These are phyloP conservation scores for Thyridium curvatum DNA, from an alignment of 2,329 filamentous ascomycete genomes.

Conservation along the genomic window DNA sequence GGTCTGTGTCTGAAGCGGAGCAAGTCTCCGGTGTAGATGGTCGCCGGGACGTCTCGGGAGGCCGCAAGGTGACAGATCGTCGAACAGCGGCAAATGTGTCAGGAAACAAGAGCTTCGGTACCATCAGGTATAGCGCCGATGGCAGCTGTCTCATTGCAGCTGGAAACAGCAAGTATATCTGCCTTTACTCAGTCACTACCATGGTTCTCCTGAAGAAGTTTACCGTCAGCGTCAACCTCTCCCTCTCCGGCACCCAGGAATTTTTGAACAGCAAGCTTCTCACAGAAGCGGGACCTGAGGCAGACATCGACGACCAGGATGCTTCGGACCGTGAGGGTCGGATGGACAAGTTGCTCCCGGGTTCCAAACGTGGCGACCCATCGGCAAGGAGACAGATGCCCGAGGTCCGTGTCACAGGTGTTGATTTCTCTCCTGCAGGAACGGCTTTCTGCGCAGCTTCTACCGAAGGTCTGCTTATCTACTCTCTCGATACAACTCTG, in stretches of 20 bases:
- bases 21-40: constrained; percentile 85
- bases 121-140: constrained; percentile 86
- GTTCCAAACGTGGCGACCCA: constrained; percentile 76
- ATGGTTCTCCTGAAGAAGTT: constrained; percentile 91
- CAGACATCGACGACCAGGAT: constrained; percentile 82
- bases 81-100: constrained; percentile 85
- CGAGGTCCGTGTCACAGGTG: constrained; percentile 76
- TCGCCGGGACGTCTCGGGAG: constrained; percentile 85
- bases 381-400: constrained; percentile 69
- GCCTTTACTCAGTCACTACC: constrained; percentile 89
- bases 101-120: constrained; percentile 84
- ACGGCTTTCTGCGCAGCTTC: constrained; percentile 90
- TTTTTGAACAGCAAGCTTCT: constrained; percentile 89
- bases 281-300: constrained; percentile 82
- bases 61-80: constrained; percentile 80
- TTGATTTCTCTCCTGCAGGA: constrained; percentile 85
- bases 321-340: constrained; percentile 84
- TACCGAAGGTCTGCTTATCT: constrained; percentile 89
- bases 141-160: constrained; percentile 84
- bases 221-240: constrained; percentile 93
- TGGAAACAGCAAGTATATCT: constrained; percentile 98
- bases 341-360: constrained; percentile 72
- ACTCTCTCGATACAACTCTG: constrained; percentile 77
- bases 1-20: constrained; percentile 81
- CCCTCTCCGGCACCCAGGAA: constrained; percentile 91